Evolutionary conservation across 345 rosid species (phyloP), one percentile per base, ranked within the genome.

Genomic region (Hibiscus syriacus): DNA sequence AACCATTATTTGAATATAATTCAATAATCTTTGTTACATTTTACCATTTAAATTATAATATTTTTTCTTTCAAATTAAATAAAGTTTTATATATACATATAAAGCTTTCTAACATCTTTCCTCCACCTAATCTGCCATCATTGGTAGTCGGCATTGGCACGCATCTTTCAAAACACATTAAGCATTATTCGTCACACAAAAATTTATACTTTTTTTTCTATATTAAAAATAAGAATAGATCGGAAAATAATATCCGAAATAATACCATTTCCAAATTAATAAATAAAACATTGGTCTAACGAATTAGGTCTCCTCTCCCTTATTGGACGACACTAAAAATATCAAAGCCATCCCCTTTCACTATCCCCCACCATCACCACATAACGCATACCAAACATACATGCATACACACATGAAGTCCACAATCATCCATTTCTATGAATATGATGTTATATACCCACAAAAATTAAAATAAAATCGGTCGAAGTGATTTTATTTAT

Each of bases 91-190:
- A 6, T 34, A 4, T 3, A 0, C 6, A 34, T 34, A 54, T 10
- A 26, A 54, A 53, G 58, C 5, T 55, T 55, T 1, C 9, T 34
- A 6, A 27, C 36, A 12, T 13, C 59, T 26, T 55, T 13, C 59
- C 26, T 55, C 16, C 59, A 55, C 29, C 29, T 55, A 55, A 55
- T 27, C 29, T 9, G 45, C 67, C 72, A 29, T 62, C 56, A 50
- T 48, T 55, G 14, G 55, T 48, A 4, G 68, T 62, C n/a, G n/a
- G n/a, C n/a, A n/a, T n/a, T 67, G 78, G 68, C 71, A 58, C 60
- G 73, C 76, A 64, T 64, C 20, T 46, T 5, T 46, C 20, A 46
- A 46, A 16, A n/a, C 50, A 45, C 46, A 11, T 41, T 41, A 12
- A 45, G n/a, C 17, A 45, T 5, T 16, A 45, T 45, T 45, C n/a